Base-by-base conservation (phyloP, 805 yeast genomes). In the Lachancea kluyveri region DNA sequence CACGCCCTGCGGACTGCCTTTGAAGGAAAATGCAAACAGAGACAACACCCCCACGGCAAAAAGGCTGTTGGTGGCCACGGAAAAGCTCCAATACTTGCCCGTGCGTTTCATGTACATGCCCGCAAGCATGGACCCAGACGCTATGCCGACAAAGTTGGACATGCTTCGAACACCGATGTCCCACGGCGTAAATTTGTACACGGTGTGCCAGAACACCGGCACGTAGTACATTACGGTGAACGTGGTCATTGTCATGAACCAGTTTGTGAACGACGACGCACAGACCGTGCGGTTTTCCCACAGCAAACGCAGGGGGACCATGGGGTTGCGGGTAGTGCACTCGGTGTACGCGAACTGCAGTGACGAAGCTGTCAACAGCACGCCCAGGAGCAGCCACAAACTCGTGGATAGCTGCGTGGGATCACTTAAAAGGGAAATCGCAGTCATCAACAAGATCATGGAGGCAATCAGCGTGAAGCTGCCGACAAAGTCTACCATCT, bases 211-310 rank as follows among this genome's bases (percentile, higher is more conserved):
- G 47, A 67, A 81, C 12, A 85, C 66, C 1, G 95, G 95, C 3
- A 77, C 66, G 54, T 77, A 84, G 59, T 68, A 85, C 34, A 84
- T 51, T 41, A 68, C 65, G 2, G 86, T 62, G 51, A 71, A 81
- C 11, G 71, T 68, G 1, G 75, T 67, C 81, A 83, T 82, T 5
- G 85, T 74, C 53, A 69, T 65, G 44, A 81, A 77, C 74, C 83
- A 75, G 53, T 78, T 79, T 26, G 79, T 68, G 35, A 82, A 58
- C 0, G 86, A 76, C 0, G 84, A 75, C 7, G 79, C 67, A 20
- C 77, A 52, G 12, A 83, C 70, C 0, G 90, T 79, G 40, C 77
- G 63, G 43, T 74, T 67, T 6, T 60, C 56, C 8, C 20, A 20
- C 42, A 81, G 58, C 30, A 82, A 55, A n/a, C 62, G 57, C 21